phyloP scores from a whole-genome alignment of 495 filamentous ascomycete genomes.

The Chaetomium fimeti region DNA sequence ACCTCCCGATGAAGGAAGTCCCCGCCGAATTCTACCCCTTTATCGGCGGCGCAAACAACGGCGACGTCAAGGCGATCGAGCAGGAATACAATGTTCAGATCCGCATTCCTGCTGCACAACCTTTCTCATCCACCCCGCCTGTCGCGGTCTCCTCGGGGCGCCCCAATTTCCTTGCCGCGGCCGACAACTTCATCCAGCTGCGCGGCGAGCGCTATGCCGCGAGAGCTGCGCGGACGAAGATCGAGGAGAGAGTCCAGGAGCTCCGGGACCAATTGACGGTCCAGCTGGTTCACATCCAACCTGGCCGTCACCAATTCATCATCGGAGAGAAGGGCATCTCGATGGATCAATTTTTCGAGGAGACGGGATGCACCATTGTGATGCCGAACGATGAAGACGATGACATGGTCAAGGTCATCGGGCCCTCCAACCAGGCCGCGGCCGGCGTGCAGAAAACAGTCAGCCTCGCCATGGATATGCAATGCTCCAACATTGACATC shows the following conservation, averaged over 20 bases:
- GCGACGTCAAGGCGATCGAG: slow-evolving; percentile 65
- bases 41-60: slow-evolving; percentile 79
- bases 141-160: slow-evolving; percentile 59
- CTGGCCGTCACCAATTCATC: slow-evolving; percentile 85
- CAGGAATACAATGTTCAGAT: slow-evolving; percentile 62
- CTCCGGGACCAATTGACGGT: slow-evolving; percentile 67
- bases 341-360: slow-evolving; percentile 77
- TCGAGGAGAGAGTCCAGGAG: slow-evolving; percentile 72
- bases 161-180: slow-evolving; percentile 64
- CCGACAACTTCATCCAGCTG: slow-evolving; percentile 71
- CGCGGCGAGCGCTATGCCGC: slow-evolving; percentile 83
- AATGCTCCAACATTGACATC: slow-evolving; percentile 73
- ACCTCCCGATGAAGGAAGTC: slow-evolving; percentile 70
- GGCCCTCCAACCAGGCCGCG: slow-evolving; percentile 68
- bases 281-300: slow-evolving; percentile 70
- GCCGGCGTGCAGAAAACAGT: slow-evolving; percentile 73
- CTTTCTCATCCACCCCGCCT: slow-evolving; percentile 67
- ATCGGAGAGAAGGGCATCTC: slow-evolving; percentile 75
- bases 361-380: slow-evolving; percentile 88
- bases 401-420: slow-evolving; percentile 79
- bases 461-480: slow-evolving; percentile 79
- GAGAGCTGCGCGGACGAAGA: slow-evolving; percentile 70
- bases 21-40: slow-evolving; percentile 95
- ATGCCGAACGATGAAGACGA: slow-evolving; percentile 71
- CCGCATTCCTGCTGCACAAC: slow-evolving; percentile 75